Evolutionary conservation across 202 grass and related monocot genomes (phyloP).

Genomic region (Brachypodium distachyon): DNA sequence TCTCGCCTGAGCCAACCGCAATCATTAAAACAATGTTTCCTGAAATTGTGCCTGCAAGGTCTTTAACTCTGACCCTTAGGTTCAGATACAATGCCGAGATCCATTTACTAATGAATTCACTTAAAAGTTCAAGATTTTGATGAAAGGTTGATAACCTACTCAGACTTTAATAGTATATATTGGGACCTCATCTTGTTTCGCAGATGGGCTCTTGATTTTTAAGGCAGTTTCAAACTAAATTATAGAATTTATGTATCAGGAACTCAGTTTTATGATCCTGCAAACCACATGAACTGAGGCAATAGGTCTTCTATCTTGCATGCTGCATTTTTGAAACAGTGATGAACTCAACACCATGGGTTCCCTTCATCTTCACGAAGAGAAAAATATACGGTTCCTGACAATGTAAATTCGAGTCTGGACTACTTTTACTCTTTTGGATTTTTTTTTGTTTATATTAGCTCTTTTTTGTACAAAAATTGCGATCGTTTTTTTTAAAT

Average conservation of each 20-base stretch:
- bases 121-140: background rate
- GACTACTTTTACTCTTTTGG: background rate
- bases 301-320: background rate
- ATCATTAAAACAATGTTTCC: background rate
- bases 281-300: background rate
- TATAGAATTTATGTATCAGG: background rate
- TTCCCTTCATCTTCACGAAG: background rate
- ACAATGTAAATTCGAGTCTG: background rate
- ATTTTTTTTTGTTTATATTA: background rate
- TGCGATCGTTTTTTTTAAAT: background rate
- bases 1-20: background rate
- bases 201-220: no score
- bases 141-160: background rate
- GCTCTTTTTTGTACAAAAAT: no score
- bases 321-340: background rate
- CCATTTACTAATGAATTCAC: background rate
- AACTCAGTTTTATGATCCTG: background rate
- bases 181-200: no score
- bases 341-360: background rate
- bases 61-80: background rate
- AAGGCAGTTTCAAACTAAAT: no score
- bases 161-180: background rate
- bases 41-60: background rate
- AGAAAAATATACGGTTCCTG: background rate
- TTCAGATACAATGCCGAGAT: background rate